Conservation (phyloP, 345 rosid genomes). For the Trapa incisa region DNA sequence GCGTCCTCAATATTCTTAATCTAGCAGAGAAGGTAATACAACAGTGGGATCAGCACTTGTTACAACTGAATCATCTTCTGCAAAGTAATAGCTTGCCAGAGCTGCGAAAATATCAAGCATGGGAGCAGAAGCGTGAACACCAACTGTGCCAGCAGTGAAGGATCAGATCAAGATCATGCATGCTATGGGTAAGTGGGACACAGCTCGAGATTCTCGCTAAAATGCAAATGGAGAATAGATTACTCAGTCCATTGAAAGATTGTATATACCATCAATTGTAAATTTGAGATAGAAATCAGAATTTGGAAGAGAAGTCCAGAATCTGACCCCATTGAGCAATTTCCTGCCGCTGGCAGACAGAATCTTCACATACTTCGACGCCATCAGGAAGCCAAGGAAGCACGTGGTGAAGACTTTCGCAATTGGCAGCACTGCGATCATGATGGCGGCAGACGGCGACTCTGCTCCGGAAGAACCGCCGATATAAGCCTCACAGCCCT, state of each 20-base stretch:
- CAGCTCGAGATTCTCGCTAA: neutral
- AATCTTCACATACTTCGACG: slow-evolving; percentile 85
- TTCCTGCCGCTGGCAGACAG: slow-evolving; percentile 86
- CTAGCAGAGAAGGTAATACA: too few relatives aligned
- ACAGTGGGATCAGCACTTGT: neutral
- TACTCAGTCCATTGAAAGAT: neutral
- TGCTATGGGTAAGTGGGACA: neutral
- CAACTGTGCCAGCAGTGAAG: slow-evolving; percentile 34
- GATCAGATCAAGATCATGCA: neutral
- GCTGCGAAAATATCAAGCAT: slow-evolving; percentile 89
- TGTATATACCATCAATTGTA: neutral
- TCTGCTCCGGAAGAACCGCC: slow-evolving; percentile 28
- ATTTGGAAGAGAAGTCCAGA: neutral
- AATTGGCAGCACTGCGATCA: slow-evolving; percentile 88
- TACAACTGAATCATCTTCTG: slow-evolving; percentile 83
- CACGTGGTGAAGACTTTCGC: slow-evolving; percentile 94
- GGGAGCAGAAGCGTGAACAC: slow-evolving; percentile 81
- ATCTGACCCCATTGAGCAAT: slow-evolving; percentile 76
- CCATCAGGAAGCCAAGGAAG: slow-evolving; percentile 93
- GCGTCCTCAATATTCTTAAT: too few relatives aligned
- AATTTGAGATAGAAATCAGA: neutral
- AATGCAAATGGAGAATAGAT: neutral
- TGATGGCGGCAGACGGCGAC: slow-evolving; percentile 50
- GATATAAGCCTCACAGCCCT: slow-evolving; percentile 27
- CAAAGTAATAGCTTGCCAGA: slow-evolving; percentile 81